Evolutionary conservation across 2,329 filamentous ascomycete genomes (phyloP).

Genomic region (Fusarium secorum): DNA sequence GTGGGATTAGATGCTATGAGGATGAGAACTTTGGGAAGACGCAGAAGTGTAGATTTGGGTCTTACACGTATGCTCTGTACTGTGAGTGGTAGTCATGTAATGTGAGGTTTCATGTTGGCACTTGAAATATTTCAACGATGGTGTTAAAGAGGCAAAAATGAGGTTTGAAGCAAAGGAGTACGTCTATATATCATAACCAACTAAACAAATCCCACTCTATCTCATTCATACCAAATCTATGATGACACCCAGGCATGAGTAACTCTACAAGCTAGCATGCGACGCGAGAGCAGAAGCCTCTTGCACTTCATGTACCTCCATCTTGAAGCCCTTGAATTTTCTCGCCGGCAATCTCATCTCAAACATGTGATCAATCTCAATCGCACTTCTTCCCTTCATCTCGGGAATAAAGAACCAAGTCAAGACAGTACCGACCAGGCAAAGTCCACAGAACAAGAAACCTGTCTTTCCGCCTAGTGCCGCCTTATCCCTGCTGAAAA

Average conservation of each 20-base stretch:
- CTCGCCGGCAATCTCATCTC: slow-evolving; percentile 18
- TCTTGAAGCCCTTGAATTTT: slow-evolving; percentile 20
- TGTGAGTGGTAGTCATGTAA: not conserved
- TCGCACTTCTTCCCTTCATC: slow-evolving; percentile 36
- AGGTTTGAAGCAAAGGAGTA: accelerated
- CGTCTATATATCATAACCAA: not conserved
- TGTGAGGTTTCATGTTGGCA: not conserved
- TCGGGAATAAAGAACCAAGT: slow-evolving; percentile 40
- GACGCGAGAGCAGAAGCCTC: slow-evolving; percentile 13
- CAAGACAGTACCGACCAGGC: slow-evolving; percentile 19
- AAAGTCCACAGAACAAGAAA: slow-evolving; percentile 50
- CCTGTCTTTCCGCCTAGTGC: slow-evolving; percentile 52
- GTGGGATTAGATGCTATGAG: not conserved
- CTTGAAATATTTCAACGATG: accelerated
- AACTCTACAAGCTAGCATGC: not conserved
- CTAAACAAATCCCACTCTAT: not conserved
- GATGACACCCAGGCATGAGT: accelerated
- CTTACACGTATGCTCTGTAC: not conserved
- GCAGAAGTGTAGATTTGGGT: not conserved
- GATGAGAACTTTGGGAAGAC: not conserved
- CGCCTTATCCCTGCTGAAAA: slow-evolving; percentile 43
- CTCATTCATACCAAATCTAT: not conserved
- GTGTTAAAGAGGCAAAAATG: accelerated
- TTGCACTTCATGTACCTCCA: slow-evolving; percentile 5
- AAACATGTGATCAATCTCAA: slow-evolving; percentile 40